Conservation (phyloP, 192 early-diverging fungal genomes). For the Backusella parvicylindrica region DNA sequence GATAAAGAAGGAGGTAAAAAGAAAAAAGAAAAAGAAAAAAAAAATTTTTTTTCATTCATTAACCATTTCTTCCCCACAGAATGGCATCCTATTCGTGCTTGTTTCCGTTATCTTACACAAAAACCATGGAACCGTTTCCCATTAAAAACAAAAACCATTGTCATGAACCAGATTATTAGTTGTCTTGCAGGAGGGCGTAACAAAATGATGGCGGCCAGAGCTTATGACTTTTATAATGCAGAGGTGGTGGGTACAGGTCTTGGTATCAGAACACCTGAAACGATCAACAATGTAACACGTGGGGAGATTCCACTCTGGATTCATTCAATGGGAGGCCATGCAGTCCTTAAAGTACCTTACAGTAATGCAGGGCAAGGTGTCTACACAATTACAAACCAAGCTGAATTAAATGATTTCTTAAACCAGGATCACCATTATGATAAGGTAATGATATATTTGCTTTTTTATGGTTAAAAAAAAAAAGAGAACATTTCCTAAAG, state of each 20-base stretch:
- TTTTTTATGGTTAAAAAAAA: not conserved
- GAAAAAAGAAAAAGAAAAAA: not conserved
- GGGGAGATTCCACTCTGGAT: conserved; percentile 83
- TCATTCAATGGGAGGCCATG: conserved; percentile 83
- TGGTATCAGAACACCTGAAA: conserved; percentile 73
- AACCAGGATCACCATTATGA: conserved; percentile 77
- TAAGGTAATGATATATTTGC: conserved; percentile 42
- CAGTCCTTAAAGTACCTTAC: conserved; percentile 81
- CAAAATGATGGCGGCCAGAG: conserved; percentile 87
- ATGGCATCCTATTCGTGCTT: conserved; percentile 82
- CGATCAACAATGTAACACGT: conserved; percentile 81
- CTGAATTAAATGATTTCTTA: conserved; percentile 75
- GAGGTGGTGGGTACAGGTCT: conserved; percentile 72
- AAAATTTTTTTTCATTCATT: too few species aligned
- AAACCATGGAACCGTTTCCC: conserved; percentile 88
- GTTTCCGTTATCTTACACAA: conserved; percentile 87
- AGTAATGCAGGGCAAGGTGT: conserved; percentile 87
- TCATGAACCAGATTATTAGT: conserved; percentile 80
- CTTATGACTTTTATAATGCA: conserved; percentile 83
- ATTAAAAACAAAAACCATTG: conserved; percentile 67
- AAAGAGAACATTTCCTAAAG: not conserved
- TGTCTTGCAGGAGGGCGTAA: conserved; percentile 87
- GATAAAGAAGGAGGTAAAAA: conserved; percentile 53
- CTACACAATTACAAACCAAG: conserved; percentile 80
- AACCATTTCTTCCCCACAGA: conserved; percentile 30